A percentile compares a stretch with the other conserved stretches of the same genome.
phyloP scores from a whole-genome alignment of 768 basidiomycete genomes.

The Sporobolomyces pararoseus region DNA sequence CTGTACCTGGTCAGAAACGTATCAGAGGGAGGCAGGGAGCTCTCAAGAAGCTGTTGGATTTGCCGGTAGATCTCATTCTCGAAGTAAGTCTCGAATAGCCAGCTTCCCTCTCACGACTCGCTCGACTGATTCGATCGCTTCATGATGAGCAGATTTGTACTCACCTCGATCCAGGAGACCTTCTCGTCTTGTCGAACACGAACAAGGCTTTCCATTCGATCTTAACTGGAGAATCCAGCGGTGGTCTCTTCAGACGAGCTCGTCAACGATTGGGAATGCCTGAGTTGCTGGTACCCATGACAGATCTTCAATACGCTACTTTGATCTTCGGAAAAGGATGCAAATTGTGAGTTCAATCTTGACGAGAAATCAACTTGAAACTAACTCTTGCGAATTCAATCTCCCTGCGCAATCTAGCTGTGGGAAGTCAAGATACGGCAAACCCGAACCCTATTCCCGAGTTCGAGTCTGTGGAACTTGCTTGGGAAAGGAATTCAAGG shows the following conservation, averaged over 20 bases:
- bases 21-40: slow-evolving; percentile 11
- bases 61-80: slow-evolving; percentile 26
- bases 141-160: slow-evolving; percentile 2
- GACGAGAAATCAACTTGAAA: neutral
- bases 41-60: neutral
- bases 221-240: neutral
- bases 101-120: neutral
- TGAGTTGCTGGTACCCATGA: slow-evolving; percentile 23
- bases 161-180: slow-evolving; percentile 12
- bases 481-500: neutral
- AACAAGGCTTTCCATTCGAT: slow-evolving; percentile 14
- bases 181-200: slow-evolving; percentile 4
- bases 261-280: slow-evolving; percentile 15
- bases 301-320: slow-evolving; percentile 15
- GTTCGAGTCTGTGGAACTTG: slow-evolving; percentile 18
- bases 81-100: slow-evolving; percentile 16
- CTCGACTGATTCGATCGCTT: neutral
- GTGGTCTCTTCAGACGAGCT: neutral
- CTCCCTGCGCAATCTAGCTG: neutral
- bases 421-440: slow-evolving; percentile 13
- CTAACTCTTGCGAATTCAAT: neutral
- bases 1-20: too few species aligned
- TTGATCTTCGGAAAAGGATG: slow-evolving; percentile 22
- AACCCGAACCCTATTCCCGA: slow-evolving; percentile 12
- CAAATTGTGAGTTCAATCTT: slow-evolving; percentile 1